Conservation (phyloP, 495 filamentous ascomycete species). For the Aspergillus heteromorphus region DNA sequence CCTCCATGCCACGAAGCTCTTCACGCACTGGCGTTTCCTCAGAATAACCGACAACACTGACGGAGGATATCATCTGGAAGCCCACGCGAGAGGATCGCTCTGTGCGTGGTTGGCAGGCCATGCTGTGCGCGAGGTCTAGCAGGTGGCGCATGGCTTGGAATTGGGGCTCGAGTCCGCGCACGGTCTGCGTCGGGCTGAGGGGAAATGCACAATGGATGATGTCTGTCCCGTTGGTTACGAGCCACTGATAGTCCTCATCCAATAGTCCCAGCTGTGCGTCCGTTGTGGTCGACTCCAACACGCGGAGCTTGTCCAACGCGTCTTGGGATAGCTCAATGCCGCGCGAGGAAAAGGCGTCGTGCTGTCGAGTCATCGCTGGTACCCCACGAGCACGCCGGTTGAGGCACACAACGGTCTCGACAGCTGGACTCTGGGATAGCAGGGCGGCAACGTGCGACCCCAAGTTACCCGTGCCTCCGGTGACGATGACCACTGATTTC, state of each 20-base stretch:
- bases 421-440: not conserved
- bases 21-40: constrained; percentile 11
- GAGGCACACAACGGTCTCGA: constrained; percentile 2
- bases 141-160: constrained; percentile 42
- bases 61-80: constrained; percentile 41
- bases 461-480: constrained; percentile 44
- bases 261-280: constrained; percentile 35
- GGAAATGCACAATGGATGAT: constrained; percentile 55
- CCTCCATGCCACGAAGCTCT: constrained; percentile 17
- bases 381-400: not conserved
- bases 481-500: constrained; percentile 37
- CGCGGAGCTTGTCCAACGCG: not conserved
- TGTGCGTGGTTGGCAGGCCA: not conserved
- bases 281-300: not conserved
- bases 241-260: constrained; percentile 24
- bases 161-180: constrained; percentile 42
- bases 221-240: constrained; percentile 38
- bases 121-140: constrained; percentile 31
- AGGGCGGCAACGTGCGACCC: constrained; percentile 37
- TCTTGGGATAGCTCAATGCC: not conserved
- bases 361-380: not conserved
- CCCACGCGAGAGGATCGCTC: constrained; percentile 21
- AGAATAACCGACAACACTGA: constrained; percentile 37
- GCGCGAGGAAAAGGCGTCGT: not conserved
- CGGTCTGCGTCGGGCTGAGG: constrained; percentile 41